Evolutionary conservation across 192 early-diverging fungal genomes (phyloP).

Genomic region (Entomortierella beljakovae): DNA sequence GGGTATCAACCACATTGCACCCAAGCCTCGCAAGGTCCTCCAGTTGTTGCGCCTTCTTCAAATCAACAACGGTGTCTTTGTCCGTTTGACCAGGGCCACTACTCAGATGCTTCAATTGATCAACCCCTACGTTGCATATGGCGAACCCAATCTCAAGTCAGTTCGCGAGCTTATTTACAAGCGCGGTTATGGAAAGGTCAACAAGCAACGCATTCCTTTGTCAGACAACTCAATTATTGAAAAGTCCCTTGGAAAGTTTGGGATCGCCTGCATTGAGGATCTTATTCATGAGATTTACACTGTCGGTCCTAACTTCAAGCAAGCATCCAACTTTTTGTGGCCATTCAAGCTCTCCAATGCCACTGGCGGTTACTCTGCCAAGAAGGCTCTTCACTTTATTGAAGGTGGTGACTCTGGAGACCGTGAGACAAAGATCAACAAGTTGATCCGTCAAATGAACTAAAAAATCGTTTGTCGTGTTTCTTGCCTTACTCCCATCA

Average conservation of each 20-base stretch:
- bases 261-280: slow-evolving; percentile 98
- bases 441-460: slow-evolving; percentile 79
- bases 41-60: slow-evolving; percentile 98
- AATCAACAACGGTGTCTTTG: slow-evolving; percentile 99
- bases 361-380: slow-evolving; percentile 91
- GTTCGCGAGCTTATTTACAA: slow-evolving; percentile 99
- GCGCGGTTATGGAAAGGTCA: slow-evolving; percentile 98
- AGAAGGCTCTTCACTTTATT: slow-evolving; percentile 97
- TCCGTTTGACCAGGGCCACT: slow-evolving; percentile 96
- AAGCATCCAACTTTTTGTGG: slow-evolving; percentile 99
- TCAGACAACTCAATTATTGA: slow-evolving; percentile 96
- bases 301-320: slow-evolving; percentile 97
- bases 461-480: slow-evolving; percentile 20
- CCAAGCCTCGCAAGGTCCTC: slow-evolving; percentile 99
- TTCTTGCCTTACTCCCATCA: no score
- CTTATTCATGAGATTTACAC: slow-evolving; percentile 99
- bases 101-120: slow-evolving; percentile 98
- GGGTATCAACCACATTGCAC: slow-evolving; percentile 99
- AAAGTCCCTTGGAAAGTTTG: slow-evolving; percentile 89
- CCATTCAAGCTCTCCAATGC: slow-evolving; percentile 99
- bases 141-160: slow-evolving; percentile 98
- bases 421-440: slow-evolving; percentile 97
- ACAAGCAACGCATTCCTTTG: slow-evolving; percentile 97
- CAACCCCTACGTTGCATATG: slow-evolving; percentile 93
- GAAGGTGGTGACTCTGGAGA: slow-evolving; percentile 98